A percentile compares a stretch with the other conserved stretches of the same genome.
phyloP scores from a whole-genome alignment of 306 rosid species.

The Prunus armeniaca region DNA sequence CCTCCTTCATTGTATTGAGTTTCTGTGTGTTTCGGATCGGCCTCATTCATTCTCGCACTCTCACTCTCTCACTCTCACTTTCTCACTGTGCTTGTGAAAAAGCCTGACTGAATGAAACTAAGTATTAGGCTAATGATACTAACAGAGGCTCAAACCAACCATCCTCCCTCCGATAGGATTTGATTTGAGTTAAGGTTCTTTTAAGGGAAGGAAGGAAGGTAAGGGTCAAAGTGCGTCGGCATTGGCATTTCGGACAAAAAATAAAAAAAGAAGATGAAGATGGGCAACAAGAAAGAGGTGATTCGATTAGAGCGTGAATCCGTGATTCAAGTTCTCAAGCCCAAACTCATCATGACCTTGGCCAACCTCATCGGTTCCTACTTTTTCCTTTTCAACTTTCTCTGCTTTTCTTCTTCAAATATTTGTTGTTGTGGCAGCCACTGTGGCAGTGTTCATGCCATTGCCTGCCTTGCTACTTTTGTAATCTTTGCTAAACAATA shows the following conservation, averaged over 20 bases:
- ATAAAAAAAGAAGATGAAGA: background rate
- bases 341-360: slow-evolving; percentile 71
- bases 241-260: background rate
- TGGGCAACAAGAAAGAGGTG: slow-evolving; percentile 23
- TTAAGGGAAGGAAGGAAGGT: too few relatives aligned
- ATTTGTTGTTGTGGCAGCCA: too few relatives aligned
- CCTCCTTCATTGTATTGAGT: background rate
- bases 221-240: too few relatives aligned
- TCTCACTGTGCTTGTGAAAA: too few relatives aligned
- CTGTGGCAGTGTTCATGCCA: background rate
- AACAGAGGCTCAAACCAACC: background rate
- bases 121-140: background rate
- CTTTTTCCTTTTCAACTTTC: background rate
- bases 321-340: slow-evolving; percentile 84
- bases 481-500: background rate
- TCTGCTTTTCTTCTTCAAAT: background rate
- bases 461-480: background rate
- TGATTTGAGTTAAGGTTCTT: too few relatives aligned
- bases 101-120: background rate
- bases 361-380: slow-evolving; percentile 49
- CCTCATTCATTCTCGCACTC: too few relatives aligned
- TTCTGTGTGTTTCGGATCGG: background rate
- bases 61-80: too few relatives aligned
- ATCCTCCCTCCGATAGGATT: too few relatives aligned
- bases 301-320: slow-evolving; percentile 89